Conservation (phyloP, 2,329 filamentous ascomycete species). For the Pyrenochaeta sp. region DNA sequence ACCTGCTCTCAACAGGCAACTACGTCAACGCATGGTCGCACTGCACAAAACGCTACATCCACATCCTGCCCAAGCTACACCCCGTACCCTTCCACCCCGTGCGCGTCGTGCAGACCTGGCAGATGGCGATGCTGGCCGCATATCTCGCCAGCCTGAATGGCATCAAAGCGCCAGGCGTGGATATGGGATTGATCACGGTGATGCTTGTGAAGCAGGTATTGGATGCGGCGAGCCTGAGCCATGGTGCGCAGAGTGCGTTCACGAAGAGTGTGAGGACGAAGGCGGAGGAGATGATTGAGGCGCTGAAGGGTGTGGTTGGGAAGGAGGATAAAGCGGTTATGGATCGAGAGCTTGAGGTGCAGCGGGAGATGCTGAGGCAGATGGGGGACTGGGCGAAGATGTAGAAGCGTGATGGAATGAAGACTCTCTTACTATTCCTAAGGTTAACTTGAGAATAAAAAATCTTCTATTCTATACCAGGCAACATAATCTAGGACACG, state of each 20-base stretch:
- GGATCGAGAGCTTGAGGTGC: conserved; percentile 34
- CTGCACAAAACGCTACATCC: conserved; percentile 59
- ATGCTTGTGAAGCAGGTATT: conserved; percentile 53
- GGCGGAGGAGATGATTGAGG: conserved; percentile 42
- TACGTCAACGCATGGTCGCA: conserved; percentile 60
- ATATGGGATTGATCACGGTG: conserved; percentile 53
- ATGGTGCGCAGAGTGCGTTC: conserved; percentile 53
- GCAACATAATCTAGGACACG: too few relatives aligned
- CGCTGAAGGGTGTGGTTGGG: conserved; percentile 27
- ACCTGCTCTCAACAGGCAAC: conserved; percentile 52
- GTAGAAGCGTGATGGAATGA: not conserved
- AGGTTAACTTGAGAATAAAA: too few relatives aligned
- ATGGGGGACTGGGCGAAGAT: conserved; percentile 37
- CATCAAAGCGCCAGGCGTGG: conserved; percentile 40
- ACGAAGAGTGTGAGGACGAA: conserved; percentile 49
- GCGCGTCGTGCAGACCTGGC: conserved; percentile 59
- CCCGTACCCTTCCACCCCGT: conserved; percentile 60
- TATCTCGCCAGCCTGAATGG: conserved; percentile 34
- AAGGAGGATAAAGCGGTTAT: conserved; percentile 28
- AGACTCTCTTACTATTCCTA: too few relatives aligned
- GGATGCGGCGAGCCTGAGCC: conserved; percentile 50
- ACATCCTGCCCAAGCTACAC: conserved; percentile 61
- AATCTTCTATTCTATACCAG: too few relatives aligned
- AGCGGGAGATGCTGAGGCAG: conserved; percentile 35
- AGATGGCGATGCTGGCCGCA: conserved; percentile 47